These are phyloP conservation scores for Globisporangium heterothallicum DNA, from an alignment of 352 stramenopile genomes.

Conservation along the genomic window DNA sequence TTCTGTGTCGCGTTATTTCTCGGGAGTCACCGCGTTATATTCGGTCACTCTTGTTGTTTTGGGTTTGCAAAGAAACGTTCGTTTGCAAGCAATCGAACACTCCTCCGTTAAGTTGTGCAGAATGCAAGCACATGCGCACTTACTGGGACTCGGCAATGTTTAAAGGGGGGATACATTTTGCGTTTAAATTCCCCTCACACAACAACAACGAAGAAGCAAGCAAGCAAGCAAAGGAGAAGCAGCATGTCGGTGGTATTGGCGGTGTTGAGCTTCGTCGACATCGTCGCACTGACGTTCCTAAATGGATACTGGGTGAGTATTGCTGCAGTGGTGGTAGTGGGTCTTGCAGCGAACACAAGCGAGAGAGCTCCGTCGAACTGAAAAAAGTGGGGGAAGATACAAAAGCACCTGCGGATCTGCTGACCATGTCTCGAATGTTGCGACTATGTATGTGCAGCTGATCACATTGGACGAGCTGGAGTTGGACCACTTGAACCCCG, in stretches of 20 bases:
- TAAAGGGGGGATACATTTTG: no score
- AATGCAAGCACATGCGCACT: no score
- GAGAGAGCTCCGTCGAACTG: not conserved
- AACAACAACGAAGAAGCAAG: not conserved
- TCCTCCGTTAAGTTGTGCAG: no score
- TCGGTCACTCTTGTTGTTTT: no score
- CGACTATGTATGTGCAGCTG: slow-evolving; percentile 26
- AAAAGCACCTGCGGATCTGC: no score
- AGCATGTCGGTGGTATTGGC: slow-evolving; percentile 69
- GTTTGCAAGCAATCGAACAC: no score
- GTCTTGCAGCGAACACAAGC: not conserved
- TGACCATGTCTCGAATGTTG: not conserved
- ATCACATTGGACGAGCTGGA: slow-evolving; percentile 85
- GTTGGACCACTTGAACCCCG: slow-evolving; percentile 82
- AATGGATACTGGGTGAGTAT: slow-evolving; percentile 85
- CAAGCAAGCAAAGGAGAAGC: slow-evolving; percentile 4
- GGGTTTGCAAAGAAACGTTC: no score
- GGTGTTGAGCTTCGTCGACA: slow-evolving; percentile 79
- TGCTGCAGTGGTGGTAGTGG: not conserved
- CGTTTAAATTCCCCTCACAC: no score
- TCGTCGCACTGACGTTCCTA: slow-evolving; percentile 81
- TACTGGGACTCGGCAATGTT: no score
- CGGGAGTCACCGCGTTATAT: no score
- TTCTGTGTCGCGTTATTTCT: no score
- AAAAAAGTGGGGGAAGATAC: not conserved